Evolutionary conservation across 805 yeast species (phyloP).

Genomic region (Cyberlindnera japonica): DNA sequence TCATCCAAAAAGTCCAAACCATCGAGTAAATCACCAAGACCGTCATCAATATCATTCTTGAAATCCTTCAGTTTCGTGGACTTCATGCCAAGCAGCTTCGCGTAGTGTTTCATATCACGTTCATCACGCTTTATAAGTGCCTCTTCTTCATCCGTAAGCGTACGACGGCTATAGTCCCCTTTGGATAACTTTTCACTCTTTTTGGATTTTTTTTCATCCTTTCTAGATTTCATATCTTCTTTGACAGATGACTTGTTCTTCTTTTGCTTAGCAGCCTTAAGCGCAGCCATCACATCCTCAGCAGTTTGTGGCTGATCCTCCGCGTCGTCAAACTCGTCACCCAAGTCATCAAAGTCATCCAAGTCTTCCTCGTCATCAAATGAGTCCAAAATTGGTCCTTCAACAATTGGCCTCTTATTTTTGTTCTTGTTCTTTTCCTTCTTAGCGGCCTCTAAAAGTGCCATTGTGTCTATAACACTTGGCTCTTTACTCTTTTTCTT

Average conservation of each 20-base stretch:
- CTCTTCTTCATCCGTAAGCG: constrained; percentile 42
- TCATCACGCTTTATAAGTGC: constrained; percentile 58
- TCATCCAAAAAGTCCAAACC: constrained; percentile 47
- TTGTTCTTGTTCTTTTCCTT: constrained; percentile 19
- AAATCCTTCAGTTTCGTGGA: constrained; percentile 47
- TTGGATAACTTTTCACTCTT: constrained; percentile 13
- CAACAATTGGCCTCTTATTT: constrained; percentile 23
- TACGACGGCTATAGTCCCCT: constrained; percentile 21
- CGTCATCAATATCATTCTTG: constrained; percentile 62
- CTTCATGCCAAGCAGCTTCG: constrained; percentile 73
- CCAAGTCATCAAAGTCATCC: constrained; percentile 10
- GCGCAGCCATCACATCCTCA: constrained; percentile 42
- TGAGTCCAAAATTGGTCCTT: constrained; percentile 26
- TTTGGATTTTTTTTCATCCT: constrained; percentile 10
- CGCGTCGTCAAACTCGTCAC: constrained; percentile 25
- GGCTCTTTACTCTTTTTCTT: background rate
- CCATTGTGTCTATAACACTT: constrained; percentile 41
- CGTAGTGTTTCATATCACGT: constrained; percentile 76
- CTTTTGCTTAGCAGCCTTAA: constrained; percentile 38
- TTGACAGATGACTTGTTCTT: constrained; percentile 14
- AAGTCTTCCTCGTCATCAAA: constrained; percentile 14
- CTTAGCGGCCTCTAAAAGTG: constrained; percentile 33
- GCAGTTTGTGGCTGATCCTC: constrained; percentile 33
- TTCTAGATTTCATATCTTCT: constrained; percentile 18
- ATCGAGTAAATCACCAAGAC: constrained; percentile 77